Percentiles rank a stretch among this genome's conserved stretches.
Evolutionary conservation across 139 green algal genomes (phyloP).

Genomic region (Picochlorum sp.): DNA sequence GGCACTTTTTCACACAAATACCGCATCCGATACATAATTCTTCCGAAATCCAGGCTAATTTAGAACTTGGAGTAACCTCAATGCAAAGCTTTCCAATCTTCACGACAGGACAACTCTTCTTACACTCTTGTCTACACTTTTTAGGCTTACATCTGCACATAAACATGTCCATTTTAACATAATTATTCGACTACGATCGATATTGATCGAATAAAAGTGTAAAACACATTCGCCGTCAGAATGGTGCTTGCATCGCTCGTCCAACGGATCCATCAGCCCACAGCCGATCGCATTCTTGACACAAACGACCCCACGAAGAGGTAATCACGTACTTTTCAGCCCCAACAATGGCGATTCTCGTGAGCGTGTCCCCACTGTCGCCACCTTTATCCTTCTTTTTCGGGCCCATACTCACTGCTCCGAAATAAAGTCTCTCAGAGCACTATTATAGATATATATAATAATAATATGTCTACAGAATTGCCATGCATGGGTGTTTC

Average conservation of each 20-base stretch:
- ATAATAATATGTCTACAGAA: not conserved
- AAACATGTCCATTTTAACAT: not conserved
- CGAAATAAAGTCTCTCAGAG: not conserved
- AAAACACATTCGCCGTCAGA: not conserved
- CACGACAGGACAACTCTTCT: slow-evolving; percentile 96
- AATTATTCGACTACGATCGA: not conserved
- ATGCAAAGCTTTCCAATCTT: slow-evolving; percentile 97
- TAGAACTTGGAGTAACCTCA: slow-evolving; percentile 78
- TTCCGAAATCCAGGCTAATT: slow-evolving; percentile 93
- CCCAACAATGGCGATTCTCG: slow-evolving; percentile 94
- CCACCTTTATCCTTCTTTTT: slow-evolving; percentile 68
- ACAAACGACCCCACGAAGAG: not conserved
- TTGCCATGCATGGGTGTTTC: no score
- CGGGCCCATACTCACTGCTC: slow-evolving; percentile 50
- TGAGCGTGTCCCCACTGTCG: slow-evolving; percentile 71
- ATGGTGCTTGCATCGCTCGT: not conserved
- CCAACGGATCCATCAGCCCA: no score
- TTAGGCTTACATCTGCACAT: slow-evolving; percentile 89
- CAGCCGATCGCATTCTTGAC: no score
- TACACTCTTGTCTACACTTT: slow-evolving; percentile 99
- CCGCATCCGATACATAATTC: slow-evolving; percentile 99
- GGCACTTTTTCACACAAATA: slow-evolving; percentile 99
- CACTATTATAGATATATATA: not conserved
- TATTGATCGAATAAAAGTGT: not conserved
- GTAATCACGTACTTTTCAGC: slow-evolving; percentile 59